phyloP scores from a whole-genome alignment of 495 filamentous ascomycete genomes.

The Friedmanniomyces simplex region DNA sequence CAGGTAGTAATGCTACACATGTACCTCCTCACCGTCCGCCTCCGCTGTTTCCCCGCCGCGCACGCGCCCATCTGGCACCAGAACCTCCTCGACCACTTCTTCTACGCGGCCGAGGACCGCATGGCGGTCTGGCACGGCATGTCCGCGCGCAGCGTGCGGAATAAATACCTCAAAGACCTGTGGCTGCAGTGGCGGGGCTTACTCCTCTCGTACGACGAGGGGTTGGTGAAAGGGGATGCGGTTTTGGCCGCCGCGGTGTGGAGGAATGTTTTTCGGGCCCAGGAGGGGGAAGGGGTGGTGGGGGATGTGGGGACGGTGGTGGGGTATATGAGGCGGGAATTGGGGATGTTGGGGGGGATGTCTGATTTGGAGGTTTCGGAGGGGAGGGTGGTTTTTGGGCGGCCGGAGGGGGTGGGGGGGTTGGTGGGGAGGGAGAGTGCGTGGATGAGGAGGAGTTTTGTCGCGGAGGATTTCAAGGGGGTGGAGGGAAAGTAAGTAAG shows the following conservation, averaged over 20 bases:
- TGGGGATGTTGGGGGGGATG: constrained; percentile 53
- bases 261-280: constrained; percentile 82
- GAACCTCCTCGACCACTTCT: constrained; percentile 83
- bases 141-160: constrained; percentile 51
- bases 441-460: constrained; percentile 33
- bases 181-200: constrained; percentile 86
- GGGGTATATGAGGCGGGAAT: constrained; percentile 61
- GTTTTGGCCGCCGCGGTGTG: constrained; percentile 81
- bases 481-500: too few species aligned
- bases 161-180: constrained; percentile 82
- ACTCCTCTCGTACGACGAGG: constrained; percentile 78
- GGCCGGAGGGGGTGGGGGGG: constrained; percentile 27
- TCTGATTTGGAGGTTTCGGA: constrained; percentile 43
- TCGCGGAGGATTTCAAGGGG: constrained; percentile 14
- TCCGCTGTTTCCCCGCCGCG: constrained; percentile 59
- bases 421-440: constrained; percentile 35
- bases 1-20: constrained; percentile 93
- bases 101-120: constrained; percentile 76
- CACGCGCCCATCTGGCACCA: constrained; percentile 57
- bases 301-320: constrained; percentile 61
- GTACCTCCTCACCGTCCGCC: constrained; percentile 81
- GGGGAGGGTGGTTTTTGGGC: constrained; percentile 31
- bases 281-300: constrained; percentile 55
- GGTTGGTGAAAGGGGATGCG: constrained; percentile 69
- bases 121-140: constrained; percentile 72